Evolutionary conservation across 2,329 filamentous ascomycete species (phyloP).

Genomic region (Didymella sp.): DNA sequence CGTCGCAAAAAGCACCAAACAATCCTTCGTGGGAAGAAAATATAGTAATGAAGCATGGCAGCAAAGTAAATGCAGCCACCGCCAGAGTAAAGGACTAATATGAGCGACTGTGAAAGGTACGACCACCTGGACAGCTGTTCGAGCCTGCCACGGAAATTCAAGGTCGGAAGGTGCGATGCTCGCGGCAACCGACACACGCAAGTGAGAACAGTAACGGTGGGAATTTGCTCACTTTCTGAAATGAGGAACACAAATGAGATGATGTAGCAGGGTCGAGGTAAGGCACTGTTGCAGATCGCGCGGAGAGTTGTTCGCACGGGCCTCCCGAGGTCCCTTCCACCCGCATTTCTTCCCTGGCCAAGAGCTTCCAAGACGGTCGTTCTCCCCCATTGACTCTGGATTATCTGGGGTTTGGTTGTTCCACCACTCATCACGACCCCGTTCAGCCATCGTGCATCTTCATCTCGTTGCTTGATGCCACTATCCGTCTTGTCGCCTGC

Average conservation of each 20-base stretch:
- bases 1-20: too few species aligned
- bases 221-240: slow-evolving; percentile 7
- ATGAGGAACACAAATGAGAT: slow-evolving; percentile 1
- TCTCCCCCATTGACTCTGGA: slow-evolving; percentile 21
- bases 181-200: not conserved
- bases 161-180: not conserved
- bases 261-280: slow-evolving; percentile 5
- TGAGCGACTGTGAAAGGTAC: too few species aligned
- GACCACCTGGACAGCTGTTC: too few species aligned
- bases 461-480: slow-evolving; percentile 18
- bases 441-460: slow-evolving; percentile 23
- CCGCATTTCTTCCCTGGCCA: slow-evolving; percentile 20
- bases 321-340: slow-evolving; percentile 6
- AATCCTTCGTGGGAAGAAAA: too few species aligned
- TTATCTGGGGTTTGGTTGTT: slow-evolving; percentile 29
- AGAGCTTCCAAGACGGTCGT: slow-evolving; percentile 22
- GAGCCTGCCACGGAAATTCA: not conserved
- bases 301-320: slow-evolving; percentile 1
- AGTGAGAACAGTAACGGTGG: not conserved
- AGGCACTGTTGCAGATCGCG: slow-evolving; percentile 6
- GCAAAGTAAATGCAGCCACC: not conserved
- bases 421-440: slow-evolving; percentile 29
- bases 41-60: too few species aligned
- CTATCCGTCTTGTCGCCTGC: slow-evolving; percentile 11
- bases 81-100: too few species aligned